Base-by-base conservation (phyloP, 1,139 yeast genomes). In the Spencermartinsiella ligniputridi region DNA sequence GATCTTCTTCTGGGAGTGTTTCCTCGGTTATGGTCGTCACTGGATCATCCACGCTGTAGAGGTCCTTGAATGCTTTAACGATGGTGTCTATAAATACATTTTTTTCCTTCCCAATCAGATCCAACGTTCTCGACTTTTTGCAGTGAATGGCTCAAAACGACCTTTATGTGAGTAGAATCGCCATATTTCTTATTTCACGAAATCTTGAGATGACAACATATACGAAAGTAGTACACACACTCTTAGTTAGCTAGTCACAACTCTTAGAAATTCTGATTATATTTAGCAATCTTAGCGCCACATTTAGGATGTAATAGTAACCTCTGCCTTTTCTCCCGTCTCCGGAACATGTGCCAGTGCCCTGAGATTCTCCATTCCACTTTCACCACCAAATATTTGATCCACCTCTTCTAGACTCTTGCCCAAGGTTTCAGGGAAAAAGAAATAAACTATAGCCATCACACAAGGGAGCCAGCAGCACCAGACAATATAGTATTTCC, bases 21-120 rank as follows among this genome's bases (percentile, higher is more conserved):
- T 53, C 39, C 30, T 50, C 51, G 3, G 41, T 42, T 6, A 55
- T n/a, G n/a, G n/a, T n/a, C n/a, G n/a, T n/a, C n/a, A n/a, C n/a
- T n/a, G n/a, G n/a, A n/a, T n/a, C n/a, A 32, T 35, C 33, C 3
- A 36, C 9, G 13, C 22, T 41, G 41, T 52, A 53, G 37, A 48
- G 25, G 12, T 37, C 30, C 21, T 37, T 43, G 34, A 41, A 86
- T 1, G 74, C 77, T 1, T 64, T 55, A 1, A 68, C 52, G 3
- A 81, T 79, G 1, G 71, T 52, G 1, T 69, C 66, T 0, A 77
- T 67, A 53, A 87, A 85, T 4, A 67, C 65, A 0, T 74, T 72
- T 11, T 58, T 61, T 2, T 61, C 62, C 32, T 82, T 58, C 1
- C 68, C 74, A 19, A 86, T 62, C n/a, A n/a, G n/a, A n/a, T n/a